These are phyloP conservation scores for Loxodes magnus DNA, from an alignment of 73 alveolate species.

Conservation along the genomic window DNA sequence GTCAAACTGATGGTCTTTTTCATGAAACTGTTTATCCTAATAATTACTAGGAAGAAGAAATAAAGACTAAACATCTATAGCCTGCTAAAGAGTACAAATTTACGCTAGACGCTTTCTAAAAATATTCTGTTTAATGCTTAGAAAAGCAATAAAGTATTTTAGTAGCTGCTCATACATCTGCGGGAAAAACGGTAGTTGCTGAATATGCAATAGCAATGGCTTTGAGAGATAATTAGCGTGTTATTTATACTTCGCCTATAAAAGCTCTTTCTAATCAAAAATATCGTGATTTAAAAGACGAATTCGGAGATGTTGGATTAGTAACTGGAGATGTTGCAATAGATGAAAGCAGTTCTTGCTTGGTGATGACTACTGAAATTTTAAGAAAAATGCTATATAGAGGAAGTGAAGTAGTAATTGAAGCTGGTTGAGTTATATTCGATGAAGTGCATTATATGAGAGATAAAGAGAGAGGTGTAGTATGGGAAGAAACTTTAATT, in stretches of 20 bases:
- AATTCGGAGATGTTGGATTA: constrained; percentile 99
- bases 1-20: constrained; percentile 10
- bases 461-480: constrained; percentile 99
- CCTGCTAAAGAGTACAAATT: constrained; percentile 79
- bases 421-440: constrained; percentile 99
- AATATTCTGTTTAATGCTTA: constrained; percentile 83
- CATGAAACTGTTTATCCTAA: constrained; percentile 14
- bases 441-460: constrained; percentile 99
- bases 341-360: constrained; percentile 90
- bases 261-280: constrained; percentile 98
- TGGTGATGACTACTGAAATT: constrained; percentile 99
- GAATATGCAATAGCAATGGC: constrained; percentile 99
- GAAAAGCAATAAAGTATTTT: constrained; percentile 93
- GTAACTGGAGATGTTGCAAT: constrained; percentile 99
- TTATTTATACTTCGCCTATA: constrained; percentile 98
- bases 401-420: constrained; percentile 98
- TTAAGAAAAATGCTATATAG: constrained; percentile 97
- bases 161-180: constrained; percentile 99
- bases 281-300: constrained; percentile 96
- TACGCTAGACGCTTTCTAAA: constrained; percentile 89
- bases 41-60: not conserved
- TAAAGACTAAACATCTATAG: constrained; percentile 9
- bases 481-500: constrained; percentile 99
- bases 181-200: constrained; percentile 99
- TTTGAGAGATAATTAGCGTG: constrained; percentile 88